Evolutionary conservation across 1,284 basidiomycete species (phyloP).

Genomic region (Peniophora sp.): DNA sequence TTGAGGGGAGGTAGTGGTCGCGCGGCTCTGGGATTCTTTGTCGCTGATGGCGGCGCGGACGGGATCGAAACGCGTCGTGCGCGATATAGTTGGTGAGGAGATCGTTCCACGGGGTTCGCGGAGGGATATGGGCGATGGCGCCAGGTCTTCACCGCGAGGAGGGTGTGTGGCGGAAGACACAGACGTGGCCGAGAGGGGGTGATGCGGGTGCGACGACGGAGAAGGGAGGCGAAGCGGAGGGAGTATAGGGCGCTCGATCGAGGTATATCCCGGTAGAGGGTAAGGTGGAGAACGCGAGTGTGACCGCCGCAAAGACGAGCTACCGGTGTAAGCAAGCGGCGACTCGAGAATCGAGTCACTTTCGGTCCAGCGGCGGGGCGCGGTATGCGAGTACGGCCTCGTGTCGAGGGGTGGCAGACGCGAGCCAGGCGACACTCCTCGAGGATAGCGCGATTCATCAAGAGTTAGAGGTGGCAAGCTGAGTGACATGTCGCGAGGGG

Average conservation of each 20-base stretch:
- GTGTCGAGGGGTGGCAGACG: not conserved
- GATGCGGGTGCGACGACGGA: not conserved
- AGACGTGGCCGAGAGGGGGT: not conserved
- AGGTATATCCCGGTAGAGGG: not conserved
- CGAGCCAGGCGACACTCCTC: not conserved
- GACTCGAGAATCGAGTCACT: not conserved
- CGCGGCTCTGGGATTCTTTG: not conserved
- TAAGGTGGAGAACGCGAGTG: not conserved
- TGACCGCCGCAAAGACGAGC: not conserved
- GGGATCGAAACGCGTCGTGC: constrained; percentile 11
- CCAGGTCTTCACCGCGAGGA: not conserved
- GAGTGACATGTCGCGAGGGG: constrained; percentile 9
- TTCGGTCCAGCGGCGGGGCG: constrained; percentile 6
- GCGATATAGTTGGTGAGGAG: constrained; percentile 1
- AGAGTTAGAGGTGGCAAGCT: constrained; percentile 16
- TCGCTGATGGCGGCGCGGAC: constrained; percentile 13
- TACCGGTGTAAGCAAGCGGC: not conserved
- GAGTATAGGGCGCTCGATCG: not conserved
- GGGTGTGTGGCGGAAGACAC: not conserved
- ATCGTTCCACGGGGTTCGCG: not conserved
- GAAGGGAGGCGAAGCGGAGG: not conserved
- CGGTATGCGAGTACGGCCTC: no score
- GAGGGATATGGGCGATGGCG: not conserved
- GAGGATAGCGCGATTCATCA: constrained; percentile 9
- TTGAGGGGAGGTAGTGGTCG: not conserved